Evolutionary conservation across 73 alveolate genomes (phyloP).

Genomic region (Tetrahymena thermophila): DNA sequence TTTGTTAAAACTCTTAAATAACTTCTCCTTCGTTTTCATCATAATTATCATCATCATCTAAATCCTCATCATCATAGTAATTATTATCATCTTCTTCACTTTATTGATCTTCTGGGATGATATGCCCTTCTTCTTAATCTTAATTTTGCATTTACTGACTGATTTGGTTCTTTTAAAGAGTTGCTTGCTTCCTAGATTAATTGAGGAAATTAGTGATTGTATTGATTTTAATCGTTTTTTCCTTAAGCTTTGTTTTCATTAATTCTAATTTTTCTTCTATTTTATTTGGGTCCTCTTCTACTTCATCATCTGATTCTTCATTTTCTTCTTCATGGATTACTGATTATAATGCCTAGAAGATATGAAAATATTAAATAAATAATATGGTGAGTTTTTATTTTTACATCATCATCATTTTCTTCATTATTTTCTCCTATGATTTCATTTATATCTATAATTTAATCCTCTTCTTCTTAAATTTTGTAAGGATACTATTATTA

Average conservation of each 20-base stretch:
- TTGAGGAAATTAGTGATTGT: slow-evolving; percentile 9
- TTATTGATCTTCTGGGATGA: background rate
- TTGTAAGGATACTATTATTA: background rate
- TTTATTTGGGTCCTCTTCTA: background rate
- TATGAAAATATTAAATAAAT: background rate
- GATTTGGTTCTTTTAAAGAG: slow-evolving; percentile 14
- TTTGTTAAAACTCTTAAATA: slow-evolving; percentile 11
- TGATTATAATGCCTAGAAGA: background rate
- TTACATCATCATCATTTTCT: slow-evolving; percentile 6
- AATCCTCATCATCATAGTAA: slow-evolving; percentile 10
- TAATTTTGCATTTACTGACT: background rate
- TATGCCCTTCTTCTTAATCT: slow-evolving; percentile 15
- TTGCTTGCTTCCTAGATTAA: slow-evolving; percentile 2
- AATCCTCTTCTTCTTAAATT: background rate
- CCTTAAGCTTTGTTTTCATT: slow-evolving; percentile 31
- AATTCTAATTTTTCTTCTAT: slow-evolving; percentile 24
- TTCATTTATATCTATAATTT: background rate
- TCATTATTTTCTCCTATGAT: background rate
- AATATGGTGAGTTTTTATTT: background rate
- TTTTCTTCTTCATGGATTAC: slow-evolving; percentile 39
- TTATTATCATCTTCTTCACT: slow-evolving; percentile 17
- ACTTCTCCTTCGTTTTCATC: slow-evolving; percentile 10
- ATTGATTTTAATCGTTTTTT: slow-evolving; percentile 23
- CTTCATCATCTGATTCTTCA: slow-evolving; percentile 51
- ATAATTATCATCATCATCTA: slow-evolving; percentile 18